Conservation (phyloP, 2,329 filamentous ascomycete species). For the Phialocephala subalpina region DNA sequence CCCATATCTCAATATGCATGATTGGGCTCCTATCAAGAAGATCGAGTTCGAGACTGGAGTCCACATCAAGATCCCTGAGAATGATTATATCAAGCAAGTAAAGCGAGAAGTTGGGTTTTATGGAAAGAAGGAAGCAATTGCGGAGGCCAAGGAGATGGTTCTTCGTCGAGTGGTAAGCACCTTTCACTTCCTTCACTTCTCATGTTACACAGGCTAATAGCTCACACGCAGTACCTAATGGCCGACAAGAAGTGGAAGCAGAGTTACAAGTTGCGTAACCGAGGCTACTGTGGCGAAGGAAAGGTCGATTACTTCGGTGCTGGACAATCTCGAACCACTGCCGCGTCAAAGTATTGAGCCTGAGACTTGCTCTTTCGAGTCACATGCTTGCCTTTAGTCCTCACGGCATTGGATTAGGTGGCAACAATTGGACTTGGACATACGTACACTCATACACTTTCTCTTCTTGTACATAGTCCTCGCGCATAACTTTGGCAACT, state of each 20-base stretch:
- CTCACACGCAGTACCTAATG: not conserved
- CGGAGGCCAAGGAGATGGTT: not conserved
- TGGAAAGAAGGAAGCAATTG: not conserved
- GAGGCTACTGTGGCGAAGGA: not conserved
- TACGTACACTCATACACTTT: not conserved
- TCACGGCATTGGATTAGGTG: not conserved
- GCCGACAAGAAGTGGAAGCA: not conserved
- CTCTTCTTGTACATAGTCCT: not conserved
- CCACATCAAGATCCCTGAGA: slow-evolving; percentile 3
- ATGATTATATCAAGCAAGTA: not conserved
- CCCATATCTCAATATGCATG: not conserved
- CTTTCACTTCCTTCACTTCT: not conserved
- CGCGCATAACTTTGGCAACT: not conserved
- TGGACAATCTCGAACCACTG: not conserved
- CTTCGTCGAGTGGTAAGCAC: not conserved
- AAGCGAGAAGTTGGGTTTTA: slow-evolving; percentile 6
- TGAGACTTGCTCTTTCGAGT: not conserved
- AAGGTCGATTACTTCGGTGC: not conserved
- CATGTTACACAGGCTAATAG: not conserved
- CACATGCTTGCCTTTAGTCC: not conserved
- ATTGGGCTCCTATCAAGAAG: not conserved
- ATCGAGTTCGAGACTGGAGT: not conserved
- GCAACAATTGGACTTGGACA: not conserved
- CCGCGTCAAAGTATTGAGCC: not conserved
- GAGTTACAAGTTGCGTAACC: not conserved